Percentiles rank a stretch among this genome's conserved stretches.
phyloP scores from a whole-genome alignment of 176 grass and related monocot species.

The Canna indica region DNA sequence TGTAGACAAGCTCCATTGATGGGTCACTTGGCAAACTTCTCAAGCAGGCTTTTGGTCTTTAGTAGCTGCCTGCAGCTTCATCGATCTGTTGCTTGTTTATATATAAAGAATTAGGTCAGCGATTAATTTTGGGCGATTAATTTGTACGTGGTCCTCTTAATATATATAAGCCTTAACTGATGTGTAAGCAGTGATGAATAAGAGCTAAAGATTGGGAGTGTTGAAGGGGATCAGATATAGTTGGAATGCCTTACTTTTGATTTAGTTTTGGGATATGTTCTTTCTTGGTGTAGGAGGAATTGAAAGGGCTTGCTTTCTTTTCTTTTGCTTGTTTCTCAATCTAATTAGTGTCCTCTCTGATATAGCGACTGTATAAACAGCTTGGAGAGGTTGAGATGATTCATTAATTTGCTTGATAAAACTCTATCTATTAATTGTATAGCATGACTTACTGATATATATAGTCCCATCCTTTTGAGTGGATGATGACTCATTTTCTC shows the following conservation, averaged over 20 bases:
- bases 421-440: too few relatives aligned
- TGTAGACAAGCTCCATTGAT: not conserved
- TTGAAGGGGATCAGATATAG: not conserved
- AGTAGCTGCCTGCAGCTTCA: not conserved
- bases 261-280: slow-evolving; percentile 66
- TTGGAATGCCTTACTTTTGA: slow-evolving; percentile 6
- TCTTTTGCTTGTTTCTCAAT: slow-evolving; percentile 33
- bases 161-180: not conserved
- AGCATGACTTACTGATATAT: too few relatives aligned
- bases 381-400: too few relatives aligned
- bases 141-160: too few relatives aligned
- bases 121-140: too few relatives aligned
- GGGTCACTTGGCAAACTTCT: too few relatives aligned
- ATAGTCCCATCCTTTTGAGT: too few relatives aligned
- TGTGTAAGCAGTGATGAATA: not conserved
- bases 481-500: not conserved
- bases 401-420: too few relatives aligned
- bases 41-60: not conserved
- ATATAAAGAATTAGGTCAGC: not conserved
- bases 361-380: too few relatives aligned
- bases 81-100: not conserved
- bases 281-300: slow-evolving; percentile 60
- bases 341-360: not conserved
- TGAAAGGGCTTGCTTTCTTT: slow-evolving; percentile 20
- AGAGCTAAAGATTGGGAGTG: not conserved